Evolutionary conservation across 106 monocot genomes (phyloP).

Genomic region (Allium cepa): DNA sequence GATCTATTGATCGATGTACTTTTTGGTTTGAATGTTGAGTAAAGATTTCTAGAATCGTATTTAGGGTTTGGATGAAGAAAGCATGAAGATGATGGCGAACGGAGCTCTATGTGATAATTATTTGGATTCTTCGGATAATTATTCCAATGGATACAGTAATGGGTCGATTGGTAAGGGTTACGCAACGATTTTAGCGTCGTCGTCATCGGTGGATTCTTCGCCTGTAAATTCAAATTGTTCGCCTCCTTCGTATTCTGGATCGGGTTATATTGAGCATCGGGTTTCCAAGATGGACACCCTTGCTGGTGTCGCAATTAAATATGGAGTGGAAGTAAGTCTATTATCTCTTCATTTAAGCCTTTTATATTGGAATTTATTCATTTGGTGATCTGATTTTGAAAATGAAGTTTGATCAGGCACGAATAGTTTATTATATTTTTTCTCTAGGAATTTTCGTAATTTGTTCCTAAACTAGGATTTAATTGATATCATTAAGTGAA

Average conservation of each 20-base stretch:
- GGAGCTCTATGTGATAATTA: not conserved
- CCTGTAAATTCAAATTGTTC: conserved; percentile 6
- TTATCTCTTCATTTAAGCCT: not conserved
- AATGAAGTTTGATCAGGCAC: not conserved
- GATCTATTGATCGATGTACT: conserved; percentile 5
- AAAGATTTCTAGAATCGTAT: not conserved
- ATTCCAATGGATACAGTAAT: not conserved
- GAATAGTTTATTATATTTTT: not conserved
- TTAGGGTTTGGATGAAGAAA: conserved; percentile 7
- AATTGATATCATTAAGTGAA: no score
- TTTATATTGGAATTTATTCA: not conserved
- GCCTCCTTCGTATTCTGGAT: not conserved
- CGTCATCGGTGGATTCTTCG: not conserved
- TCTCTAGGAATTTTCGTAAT: no score
- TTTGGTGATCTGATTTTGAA: not conserved
- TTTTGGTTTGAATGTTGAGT: not conserved
- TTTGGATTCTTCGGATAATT: not conserved
- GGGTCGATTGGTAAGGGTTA: conserved; percentile 8
- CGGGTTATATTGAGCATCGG: conserved; percentile 23
- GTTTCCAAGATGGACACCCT: conserved; percentile 52
- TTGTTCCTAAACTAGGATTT: no score
- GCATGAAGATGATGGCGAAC: conserved; percentile 6
- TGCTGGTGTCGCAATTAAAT: conserved; percentile 49
- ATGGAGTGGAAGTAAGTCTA: conserved; percentile 43
- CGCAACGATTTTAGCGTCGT: conserved; percentile 4